Evolutionary conservation across 148 eudicot species (phyloP), one percentile per base, ranked within the genome.

Genomic region (Cornus controversa): DNA sequence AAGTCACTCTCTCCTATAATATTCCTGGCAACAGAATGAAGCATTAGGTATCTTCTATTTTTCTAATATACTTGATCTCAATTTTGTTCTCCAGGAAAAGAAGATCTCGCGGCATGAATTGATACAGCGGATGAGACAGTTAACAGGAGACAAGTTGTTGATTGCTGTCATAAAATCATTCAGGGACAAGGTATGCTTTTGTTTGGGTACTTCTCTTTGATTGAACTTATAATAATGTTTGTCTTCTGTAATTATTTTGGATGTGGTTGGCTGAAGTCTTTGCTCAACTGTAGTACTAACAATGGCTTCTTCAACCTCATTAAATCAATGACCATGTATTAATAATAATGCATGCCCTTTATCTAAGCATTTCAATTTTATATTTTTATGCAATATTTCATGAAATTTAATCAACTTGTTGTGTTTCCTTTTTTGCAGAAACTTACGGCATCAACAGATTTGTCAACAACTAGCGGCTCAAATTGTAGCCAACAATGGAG

Each of bases 81-180:
- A 8, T 65, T 26, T 36, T 25, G 7, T 75, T 71, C 18, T 79
- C 54, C 87, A 93, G 98, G 84, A 82, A 34, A 81, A 69, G 40
- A 90, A 84, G 70, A 80, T 94, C 24, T 79, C 94, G 8, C 80
- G 97, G 34, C 69, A 20, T 11, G 86, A 86, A 63, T 66, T 89
- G 77, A 84, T 94, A 57, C 72, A 73, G 68, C 76, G 22, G 16
- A 71, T 94, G 57, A 82, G 89, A 75, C 60, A 70, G 29, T 11
- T 82, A 10, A 91, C 84, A 3, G 97, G 95, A 25, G 90, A 87
- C 71, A 80, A 88, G 69, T 42, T 88, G 77, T 82, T 92, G 83
- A 25, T 78, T 18, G 34, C 65, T 0, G 66, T 88, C 57, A 84
- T 93, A 26, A 91, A 88, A 75, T 72, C 82, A 57, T 80, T 42